Evolutionary conservation across 1,284 basidiomycete species (phyloP).

Genomic region (Boletus smithii): DNA sequence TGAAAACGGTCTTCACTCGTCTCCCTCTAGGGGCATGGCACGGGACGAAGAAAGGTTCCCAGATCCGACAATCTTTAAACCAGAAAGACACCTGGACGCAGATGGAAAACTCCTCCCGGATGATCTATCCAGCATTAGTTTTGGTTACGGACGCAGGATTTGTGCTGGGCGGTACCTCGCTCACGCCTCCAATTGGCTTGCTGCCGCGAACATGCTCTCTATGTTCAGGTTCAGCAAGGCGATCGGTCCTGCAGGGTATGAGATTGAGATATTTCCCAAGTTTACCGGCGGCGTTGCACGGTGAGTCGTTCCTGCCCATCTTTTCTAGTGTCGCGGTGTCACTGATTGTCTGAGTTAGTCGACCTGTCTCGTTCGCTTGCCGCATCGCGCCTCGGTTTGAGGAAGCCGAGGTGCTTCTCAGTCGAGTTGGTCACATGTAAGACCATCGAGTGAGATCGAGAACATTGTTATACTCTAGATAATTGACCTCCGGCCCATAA

Average conservation of each 20-base stretch:
- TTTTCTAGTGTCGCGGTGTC: not conserved
- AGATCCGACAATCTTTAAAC: constrained; percentile 22
- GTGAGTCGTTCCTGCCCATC: constrained; percentile 11
- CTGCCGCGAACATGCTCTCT: constrained; percentile 13
- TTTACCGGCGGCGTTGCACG: constrained; percentile 15
- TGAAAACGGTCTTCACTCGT: not conserved
- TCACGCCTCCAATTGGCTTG: constrained; percentile 19
- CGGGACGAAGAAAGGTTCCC: constrained; percentile 25
- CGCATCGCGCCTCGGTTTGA: constrained; percentile 23
- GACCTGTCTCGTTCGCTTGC: constrained; percentile 21
- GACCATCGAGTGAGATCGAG: not conserved
- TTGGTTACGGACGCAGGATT: constrained; percentile 23
- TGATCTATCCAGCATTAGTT: constrained; percentile 14
- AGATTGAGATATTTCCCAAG: constrained; percentile 23
- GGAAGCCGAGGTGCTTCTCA: constrained; percentile 3
- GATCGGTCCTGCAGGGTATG: constrained; percentile 24
- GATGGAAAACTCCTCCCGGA: constrained; percentile 19
- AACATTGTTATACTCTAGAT: too few relatives aligned
- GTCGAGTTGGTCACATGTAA: not conserved
- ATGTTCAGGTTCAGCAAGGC: constrained; percentile 23
- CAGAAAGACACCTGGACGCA: constrained; percentile 22
- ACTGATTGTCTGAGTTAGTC: constrained; percentile 9
- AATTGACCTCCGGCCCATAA: too few relatives aligned
- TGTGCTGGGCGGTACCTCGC: constrained; percentile 28
- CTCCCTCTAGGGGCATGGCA: constrained; percentile 18